phyloP scores from a whole-genome alignment of 805 yeast genomes.

The Yamadazyma kitorensis region DNA sequence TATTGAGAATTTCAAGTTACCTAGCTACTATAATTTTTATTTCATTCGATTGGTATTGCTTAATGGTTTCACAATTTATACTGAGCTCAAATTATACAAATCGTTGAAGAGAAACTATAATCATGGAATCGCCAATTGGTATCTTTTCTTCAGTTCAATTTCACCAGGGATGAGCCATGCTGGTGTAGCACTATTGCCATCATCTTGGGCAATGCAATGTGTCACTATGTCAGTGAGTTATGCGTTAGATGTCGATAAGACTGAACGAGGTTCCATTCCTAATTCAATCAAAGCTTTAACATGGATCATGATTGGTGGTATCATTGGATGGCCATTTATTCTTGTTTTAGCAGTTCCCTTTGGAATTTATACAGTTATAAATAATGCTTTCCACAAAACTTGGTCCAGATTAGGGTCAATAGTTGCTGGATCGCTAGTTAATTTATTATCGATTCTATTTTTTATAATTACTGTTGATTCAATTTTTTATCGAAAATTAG shows the following conservation, averaged over 20 bases:
- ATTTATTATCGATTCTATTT: slow-evolving; percentile 18
- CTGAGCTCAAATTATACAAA: slow-evolving; percentile 54
- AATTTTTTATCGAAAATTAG: slow-evolving; percentile 53
- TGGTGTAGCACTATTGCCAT: slow-evolving; percentile 80
- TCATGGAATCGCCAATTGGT: slow-evolving; percentile 53
- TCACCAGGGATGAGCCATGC: slow-evolving; percentile 90
- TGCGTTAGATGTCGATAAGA: slow-evolving; percentile 22
- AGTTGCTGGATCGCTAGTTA: slow-evolving; percentile 7
- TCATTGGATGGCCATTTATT: slow-evolving; percentile 91
- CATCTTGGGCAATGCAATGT: slow-evolving; percentile 62
- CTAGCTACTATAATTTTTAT: slow-evolving; percentile 47
- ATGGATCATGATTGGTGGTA: slow-evolving; percentile 62
- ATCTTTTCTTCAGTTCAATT: slow-evolving; percentile 56
- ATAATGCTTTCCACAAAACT: not conserved
- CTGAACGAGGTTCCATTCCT: too few relatives aligned
- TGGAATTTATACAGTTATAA: slow-evolving; percentile 29
- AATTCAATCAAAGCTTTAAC: slow-evolving; percentile 24
- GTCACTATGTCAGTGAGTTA: slow-evolving; percentile 43
- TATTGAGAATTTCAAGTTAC: slow-evolving; percentile 13
- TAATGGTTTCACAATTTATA: slow-evolving; percentile 33
- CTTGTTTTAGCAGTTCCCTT: slow-evolving; percentile 63
- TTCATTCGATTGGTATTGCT: slow-evolving; percentile 43
- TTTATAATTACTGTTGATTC: slow-evolving; percentile 51
- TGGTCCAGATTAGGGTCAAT: slow-evolving; percentile 2
- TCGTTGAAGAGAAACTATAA: slow-evolving; percentile 34